Percentiles rank a stretch among this genome's conserved stretches.
These are phyloP conservation scores for Cladosporium halotolerans DNA, from an alignment of 2,329 filamentous ascomycete species.

Conservation along the genomic window DNA sequence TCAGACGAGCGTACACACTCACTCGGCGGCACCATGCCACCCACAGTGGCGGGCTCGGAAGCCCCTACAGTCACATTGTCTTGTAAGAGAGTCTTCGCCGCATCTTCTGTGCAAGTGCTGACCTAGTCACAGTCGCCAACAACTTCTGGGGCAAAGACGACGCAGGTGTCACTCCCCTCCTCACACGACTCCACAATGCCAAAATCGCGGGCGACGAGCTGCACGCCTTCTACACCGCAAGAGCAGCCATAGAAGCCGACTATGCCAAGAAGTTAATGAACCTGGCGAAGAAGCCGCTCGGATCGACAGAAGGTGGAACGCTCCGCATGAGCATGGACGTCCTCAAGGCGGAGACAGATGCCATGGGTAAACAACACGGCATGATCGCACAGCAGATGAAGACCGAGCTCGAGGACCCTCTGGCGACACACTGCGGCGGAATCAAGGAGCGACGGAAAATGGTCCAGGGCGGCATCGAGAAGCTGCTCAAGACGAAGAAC, in stretches of 20 bases:
- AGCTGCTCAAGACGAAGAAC: constrained; percentile 84
- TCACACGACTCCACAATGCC: constrained; percentile 89
- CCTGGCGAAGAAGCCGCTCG: constrained; percentile 79
- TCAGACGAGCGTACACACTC: neutral
- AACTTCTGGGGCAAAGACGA: constrained; percentile 99
- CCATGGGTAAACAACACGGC: constrained; percentile 90
- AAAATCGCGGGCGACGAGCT: constrained; percentile 94
- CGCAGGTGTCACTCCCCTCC: constrained; percentile 82
- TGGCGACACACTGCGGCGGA: constrained; percentile 83
- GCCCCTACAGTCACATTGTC: constrained; percentile 33
- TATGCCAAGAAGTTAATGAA: constrained; percentile 84
- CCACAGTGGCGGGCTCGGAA: constrained; percentile 26
- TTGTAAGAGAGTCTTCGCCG: constrained; percentile 21
- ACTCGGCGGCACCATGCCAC: constrained; percentile 27
- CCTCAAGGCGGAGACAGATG: constrained; percentile 80
- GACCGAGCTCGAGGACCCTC: constrained; percentile 86
- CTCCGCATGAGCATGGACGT: constrained; percentile 80
- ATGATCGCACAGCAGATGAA: constrained; percentile 92
- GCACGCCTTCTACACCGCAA: constrained; percentile 82
- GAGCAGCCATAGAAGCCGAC: constrained; percentile 92
- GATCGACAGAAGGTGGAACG: constrained; percentile 79
- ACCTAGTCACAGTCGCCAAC: constrained; percentile 70
- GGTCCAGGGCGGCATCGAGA: constrained; percentile 88
- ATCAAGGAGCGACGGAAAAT: constrained; percentile 98
- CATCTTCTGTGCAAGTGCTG: constrained; percentile 20